These are phyloP conservation scores for Debaryomyces tyrocola DNA, from an alignment of 805 yeast species.

Conservation along the genomic window DNA sequence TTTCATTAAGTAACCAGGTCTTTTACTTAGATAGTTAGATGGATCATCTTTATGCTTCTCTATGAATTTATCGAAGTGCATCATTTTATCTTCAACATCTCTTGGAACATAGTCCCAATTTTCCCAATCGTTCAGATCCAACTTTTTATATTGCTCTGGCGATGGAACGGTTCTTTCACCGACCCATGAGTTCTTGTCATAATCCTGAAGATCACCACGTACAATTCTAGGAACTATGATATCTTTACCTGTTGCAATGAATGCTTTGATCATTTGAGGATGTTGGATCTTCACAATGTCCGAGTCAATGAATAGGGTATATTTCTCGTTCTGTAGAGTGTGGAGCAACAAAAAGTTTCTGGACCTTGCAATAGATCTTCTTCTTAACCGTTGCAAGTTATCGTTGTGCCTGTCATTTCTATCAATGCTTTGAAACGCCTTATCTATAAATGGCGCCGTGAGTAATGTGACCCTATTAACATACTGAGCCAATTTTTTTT, in stretches of 20 bases:
- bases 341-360: conserved; percentile 34
- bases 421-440: conserved; percentile 12
- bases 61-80: conserved; percentile 24
- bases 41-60: conserved; percentile 8
- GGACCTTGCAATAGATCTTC: conserved; percentile 36
- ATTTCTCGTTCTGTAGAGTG: conserved; percentile 28
- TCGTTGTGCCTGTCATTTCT: conserved; percentile 25
- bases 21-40: conserved; percentile 6
- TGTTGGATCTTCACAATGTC: conserved; percentile 28
- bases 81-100: conserved; percentile 27
- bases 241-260: conserved; percentile 29
- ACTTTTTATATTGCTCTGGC: conserved; percentile 20
- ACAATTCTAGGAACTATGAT: conserved; percentile 38
- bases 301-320: conserved; percentile 37
- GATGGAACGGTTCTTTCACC: conserved; percentile 36
- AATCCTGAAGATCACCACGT: conserved; percentile 26
- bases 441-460: conserved; percentile 36
- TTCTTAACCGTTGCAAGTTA: conserved; percentile 30
- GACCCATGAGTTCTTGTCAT: conserved; percentile 43
- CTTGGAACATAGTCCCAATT: conserved; percentile 33
- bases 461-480: conserved; percentile 24
- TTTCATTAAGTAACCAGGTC: conserved; percentile 14
- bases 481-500: background rate
- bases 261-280: conserved; percentile 22
- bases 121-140: conserved; percentile 32